Conservation (phyloP, 116 monocot genomes). For the Iris pallida region DNA sequence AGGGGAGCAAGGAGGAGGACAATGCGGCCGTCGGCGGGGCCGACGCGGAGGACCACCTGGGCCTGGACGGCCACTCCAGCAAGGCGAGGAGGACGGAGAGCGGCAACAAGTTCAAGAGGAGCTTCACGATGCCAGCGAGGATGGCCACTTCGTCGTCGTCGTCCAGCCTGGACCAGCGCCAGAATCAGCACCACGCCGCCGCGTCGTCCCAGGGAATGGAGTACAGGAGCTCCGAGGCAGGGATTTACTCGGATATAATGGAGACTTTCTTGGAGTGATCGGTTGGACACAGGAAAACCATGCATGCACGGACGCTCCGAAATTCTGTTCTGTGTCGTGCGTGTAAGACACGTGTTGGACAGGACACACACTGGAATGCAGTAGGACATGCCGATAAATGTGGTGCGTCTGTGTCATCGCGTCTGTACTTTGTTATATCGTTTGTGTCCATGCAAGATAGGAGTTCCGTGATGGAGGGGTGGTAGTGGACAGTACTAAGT, state of each 20-base stretch:
- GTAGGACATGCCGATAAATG: no score
- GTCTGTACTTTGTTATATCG: no score
- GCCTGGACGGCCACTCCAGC: slow-evolving; percentile 40
- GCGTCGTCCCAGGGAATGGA: slow-evolving; percentile 23
- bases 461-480: no score
- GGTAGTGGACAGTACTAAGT: no score
- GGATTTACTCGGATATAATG: slow-evolving; percentile 73
- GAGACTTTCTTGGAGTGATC: slow-evolving; percentile 67
- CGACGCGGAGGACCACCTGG: slow-evolving; percentile 32
- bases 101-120: slow-evolving; percentile 57
- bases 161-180: slow-evolving; percentile 8
- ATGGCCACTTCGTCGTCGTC: slow-evolving; percentile 47
- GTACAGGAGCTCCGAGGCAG: slow-evolving; percentile 43
- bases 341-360: no score
- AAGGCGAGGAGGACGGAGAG: slow-evolving; percentile 45
- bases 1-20: not conserved
- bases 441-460: no score
- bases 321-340: no score
- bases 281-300: not conserved
- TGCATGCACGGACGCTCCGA: no score
- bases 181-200: not conserved
- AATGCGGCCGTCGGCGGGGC: slow-evolving; percentile 3
- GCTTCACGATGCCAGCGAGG: slow-evolving; percentile 65
- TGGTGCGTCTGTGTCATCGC: no score
- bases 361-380: no score